Conservation (phyloP, 768 basidiomycete genomes). For the Naematelia aurantialba region DNA sequence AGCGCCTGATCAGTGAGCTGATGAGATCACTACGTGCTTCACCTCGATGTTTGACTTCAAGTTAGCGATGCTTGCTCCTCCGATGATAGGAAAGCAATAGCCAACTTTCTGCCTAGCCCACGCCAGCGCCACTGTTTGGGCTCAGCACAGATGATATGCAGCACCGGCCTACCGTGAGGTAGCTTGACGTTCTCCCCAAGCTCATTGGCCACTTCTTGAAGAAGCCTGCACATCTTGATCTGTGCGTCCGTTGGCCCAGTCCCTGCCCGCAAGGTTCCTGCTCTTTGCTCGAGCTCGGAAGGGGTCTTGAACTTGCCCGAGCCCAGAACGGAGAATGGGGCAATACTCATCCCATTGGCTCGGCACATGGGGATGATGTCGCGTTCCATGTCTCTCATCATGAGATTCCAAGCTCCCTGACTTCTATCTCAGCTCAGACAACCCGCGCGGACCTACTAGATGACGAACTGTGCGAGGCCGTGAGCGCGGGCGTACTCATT, state of each 20-base stretch:
- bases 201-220: slow-evolving; percentile 41
- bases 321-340: slow-evolving; percentile 48
- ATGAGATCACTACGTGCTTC: neutral
- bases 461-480: slow-evolving; percentile 56
- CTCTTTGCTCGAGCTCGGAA: slow-evolving; percentile 29
- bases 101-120: slow-evolving; percentile 33
- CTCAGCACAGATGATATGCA: neutral
- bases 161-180: slow-evolving; percentile 14
- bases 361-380: slow-evolving; percentile 56
- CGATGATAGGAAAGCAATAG: slow-evolving; percentile 42
- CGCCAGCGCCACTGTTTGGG: slow-evolving; percentile 34
- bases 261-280: slow-evolving; percentile 17
- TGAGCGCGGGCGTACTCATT: slow-evolving; percentile 58
- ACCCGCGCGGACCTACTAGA: slow-evolving; percentile 55
- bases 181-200: slow-evolving; percentile 28
- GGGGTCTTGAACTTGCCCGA: slow-evolving; percentile 50
- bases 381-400: slow-evolving; percentile 55
- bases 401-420: slow-evolving; percentile 36
- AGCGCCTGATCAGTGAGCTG: slow-evolving; percentile 8
- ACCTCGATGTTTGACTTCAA: slow-evolving; percentile 25
- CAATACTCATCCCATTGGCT: slow-evolving; percentile 24
- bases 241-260: slow-evolving; percentile 14
- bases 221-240: slow-evolving; percentile 20
- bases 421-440: slow-evolving; percentile 9
- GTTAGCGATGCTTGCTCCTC: slow-evolving; percentile 37